Conservation (phyloP, 2,329 filamentous ascomycete genomes). For the Fusarium succisae region DNA sequence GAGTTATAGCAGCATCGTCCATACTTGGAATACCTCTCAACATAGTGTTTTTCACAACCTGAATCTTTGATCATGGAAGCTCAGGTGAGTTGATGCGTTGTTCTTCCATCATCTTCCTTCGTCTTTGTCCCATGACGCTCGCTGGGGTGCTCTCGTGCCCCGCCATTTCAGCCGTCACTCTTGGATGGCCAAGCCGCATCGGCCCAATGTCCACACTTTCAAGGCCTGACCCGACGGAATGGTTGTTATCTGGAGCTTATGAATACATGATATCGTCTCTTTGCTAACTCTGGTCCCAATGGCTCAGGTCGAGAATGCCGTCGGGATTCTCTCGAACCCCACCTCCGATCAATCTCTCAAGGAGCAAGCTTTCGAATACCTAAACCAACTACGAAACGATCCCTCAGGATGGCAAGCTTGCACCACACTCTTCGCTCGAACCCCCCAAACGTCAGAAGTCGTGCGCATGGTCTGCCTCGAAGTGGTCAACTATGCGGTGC, state of each 20-base stretch:
- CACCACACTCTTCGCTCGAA: constrained; percentile 83
- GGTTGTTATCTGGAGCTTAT: constrained; percentile 18
- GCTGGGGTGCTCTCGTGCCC: constrained; percentile 40
- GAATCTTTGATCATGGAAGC: constrained; percentile 55
- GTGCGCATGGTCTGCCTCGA: constrained; percentile 91
- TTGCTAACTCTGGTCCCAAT: constrained; percentile 25
- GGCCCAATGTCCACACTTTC: constrained; percentile 31
- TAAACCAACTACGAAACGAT: constrained; percentile 81
- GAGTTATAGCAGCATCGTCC: constrained; percentile 54
- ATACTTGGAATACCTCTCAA: constrained; percentile 18
- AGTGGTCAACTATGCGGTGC: constrained; percentile 90
- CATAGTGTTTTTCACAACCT: constrained; percentile 24
- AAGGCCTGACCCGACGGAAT: constrained; percentile 20
- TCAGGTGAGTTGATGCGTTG: constrained; percentile 52
- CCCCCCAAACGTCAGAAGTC: constrained; percentile 80
- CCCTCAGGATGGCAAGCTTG: constrained; percentile 91
- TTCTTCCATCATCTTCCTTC: constrained; percentile 9
- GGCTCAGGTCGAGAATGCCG: constrained; percentile 86
- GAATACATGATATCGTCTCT: neutral
- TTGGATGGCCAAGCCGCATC: constrained; percentile 34
- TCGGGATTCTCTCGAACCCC: constrained; percentile 91
- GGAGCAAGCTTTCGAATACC: constrained; percentile 82
- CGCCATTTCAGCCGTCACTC: constrained; percentile 41
- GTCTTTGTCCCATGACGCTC: constrained; percentile 38
- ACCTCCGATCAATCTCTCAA: constrained; percentile 79